Evolutionary conservation across 768 basidiomycete genomes (phyloP).

Genomic region (Lentinula sp.): DNA sequence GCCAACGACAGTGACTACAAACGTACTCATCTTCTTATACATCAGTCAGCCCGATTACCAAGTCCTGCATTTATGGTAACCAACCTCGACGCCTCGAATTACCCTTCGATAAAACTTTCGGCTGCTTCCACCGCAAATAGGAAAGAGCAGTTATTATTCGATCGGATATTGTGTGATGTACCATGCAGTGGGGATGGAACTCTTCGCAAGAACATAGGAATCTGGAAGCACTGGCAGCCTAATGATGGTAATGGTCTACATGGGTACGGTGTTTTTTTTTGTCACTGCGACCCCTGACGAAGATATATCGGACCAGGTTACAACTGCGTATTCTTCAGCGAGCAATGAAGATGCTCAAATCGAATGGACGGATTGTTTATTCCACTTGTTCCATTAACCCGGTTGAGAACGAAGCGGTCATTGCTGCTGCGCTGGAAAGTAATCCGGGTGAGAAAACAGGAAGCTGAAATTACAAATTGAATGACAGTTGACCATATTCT

Average conservation of each 20-base stretch:
- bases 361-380: slow-evolving; percentile 88
- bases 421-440: slow-evolving; percentile 73
- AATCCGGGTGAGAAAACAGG: slow-evolving; percentile 49
- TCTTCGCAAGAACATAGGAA: slow-evolving; percentile 86
- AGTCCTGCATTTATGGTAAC: slow-evolving; percentile 92
- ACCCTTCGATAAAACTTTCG: slow-evolving; percentile 58
- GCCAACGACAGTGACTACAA: slow-evolving; percentile 96
- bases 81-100: slow-evolving; percentile 90
- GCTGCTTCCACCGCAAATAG: slow-evolving; percentile 26
- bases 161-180: slow-evolving; percentile 93
- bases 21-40: slow-evolving; percentile 93
- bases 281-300: background rate
- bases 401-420: slow-evolving; percentile 94
- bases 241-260: slow-evolving; percentile 91
- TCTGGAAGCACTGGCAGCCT: slow-evolving; percentile 91
- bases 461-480: background rate
- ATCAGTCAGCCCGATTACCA: slow-evolving; percentile 92
- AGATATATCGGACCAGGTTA: slow-evolving; percentile 40
- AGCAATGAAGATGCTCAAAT: slow-evolving; percentile 83
- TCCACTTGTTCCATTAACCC: slow-evolving; percentile 98
- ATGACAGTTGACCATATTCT: background rate
- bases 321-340: slow-evolving; percentile 90
- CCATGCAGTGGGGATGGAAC: slow-evolving; percentile 99
- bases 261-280: slow-evolving; percentile 34
- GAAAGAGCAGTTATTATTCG: slow-evolving; percentile 65